Evolutionary conservation across 169 alveolate species (phyloP), one percentile per base, ranked within the genome.

Genomic region (Plasmodium blacklocki): DNA sequence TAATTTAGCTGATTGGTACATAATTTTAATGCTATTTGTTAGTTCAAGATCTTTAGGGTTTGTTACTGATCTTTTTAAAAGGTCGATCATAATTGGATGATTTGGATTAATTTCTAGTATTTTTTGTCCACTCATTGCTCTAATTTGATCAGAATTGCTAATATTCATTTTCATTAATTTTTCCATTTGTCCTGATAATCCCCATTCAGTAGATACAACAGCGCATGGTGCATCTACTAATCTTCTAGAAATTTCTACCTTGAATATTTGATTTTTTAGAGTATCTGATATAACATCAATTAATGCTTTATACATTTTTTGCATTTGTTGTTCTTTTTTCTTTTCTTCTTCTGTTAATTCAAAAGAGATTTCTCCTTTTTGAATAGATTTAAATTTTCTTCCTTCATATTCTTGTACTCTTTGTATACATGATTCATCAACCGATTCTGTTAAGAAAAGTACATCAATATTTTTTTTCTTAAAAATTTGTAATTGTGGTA

Each of bases 91-190:
- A 14, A 97, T 96, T 63, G 99, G 99, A 80, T 98, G 99, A 52
- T 97, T 97, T n/a, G 99, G 99, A 92, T 98, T 98, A 47, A 98
- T 95, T 88, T 98, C 99, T 93, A 98, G 93, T 32, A 97, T 97
- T 91, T 97, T 97, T 91, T 96, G 97, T 0, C 88, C 89, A 43
- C 76, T 70, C 94, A 92, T 72, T 11, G 93, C 93, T 87, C 50
- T 89, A 19, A 92, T 95, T 80, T 93, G 80, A 39, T 93, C 94
- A 29, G 73, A 23, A 91, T 96, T 94, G 39, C 94, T 95, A 21
- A 96, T 94, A 88, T 96, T 95, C 14, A 98, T 94, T 72, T 95
- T 96, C 89, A 95, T 93, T 58, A 96, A 93, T 78, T 95, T 96
- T 88, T 96, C 98, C 98, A 96, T 96, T 78, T 96, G 97, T 47